phyloP scores from a whole-genome alignment of 768 basidiomycete genomes.

The Hortiboletus flavorubellus region DNA sequence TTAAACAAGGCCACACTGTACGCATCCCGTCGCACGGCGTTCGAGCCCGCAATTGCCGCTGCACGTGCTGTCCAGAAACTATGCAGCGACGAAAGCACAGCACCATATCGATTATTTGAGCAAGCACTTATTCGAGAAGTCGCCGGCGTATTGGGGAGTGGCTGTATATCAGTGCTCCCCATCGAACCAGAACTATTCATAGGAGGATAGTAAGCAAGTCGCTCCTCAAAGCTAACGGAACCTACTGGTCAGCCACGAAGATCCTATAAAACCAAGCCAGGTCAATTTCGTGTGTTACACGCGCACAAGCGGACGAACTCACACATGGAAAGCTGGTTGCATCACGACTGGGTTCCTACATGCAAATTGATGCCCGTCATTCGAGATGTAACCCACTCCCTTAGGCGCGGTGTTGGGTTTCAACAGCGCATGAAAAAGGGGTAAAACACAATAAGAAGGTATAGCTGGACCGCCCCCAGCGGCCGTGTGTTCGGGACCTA shows the following conservation, averaged over 20 bases:
- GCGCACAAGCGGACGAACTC: constrained; percentile 18
- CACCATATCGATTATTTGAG: constrained; percentile 51
- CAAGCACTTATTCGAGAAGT: constrained; percentile 35
- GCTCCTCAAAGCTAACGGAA: not conserved
- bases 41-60: constrained; percentile 30
- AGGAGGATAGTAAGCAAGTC: not conserved
- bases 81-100: constrained; percentile 54
- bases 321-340: constrained; percentile 61
- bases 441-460: constrained; percentile 53
- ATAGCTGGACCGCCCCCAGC: constrained; percentile 37
- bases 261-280: constrained; percentile 31
- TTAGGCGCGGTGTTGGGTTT: constrained; percentile 25
- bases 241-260: constrained; percentile 53
- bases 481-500: constrained; percentile 51
- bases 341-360: constrained; percentile 53
- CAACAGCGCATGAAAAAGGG: constrained; percentile 47
- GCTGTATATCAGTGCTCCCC: constrained; percentile 37
- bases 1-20: constrained; percentile 55
- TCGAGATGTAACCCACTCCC: constrained; percentile 47
- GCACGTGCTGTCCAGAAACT: constrained; percentile 55
- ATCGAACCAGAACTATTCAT: constrained; percentile 50
- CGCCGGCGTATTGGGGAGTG: constrained; percentile 43
- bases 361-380: constrained; percentile 52
- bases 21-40: constrained; percentile 43
- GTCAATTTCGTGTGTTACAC: not conserved